Percentiles rank a stretch among this genome's conserved stretches.
phyloP scores from a whole-genome alignment of 2,329 filamentous ascomycete species.

The Penicillium concentricum region DNA sequence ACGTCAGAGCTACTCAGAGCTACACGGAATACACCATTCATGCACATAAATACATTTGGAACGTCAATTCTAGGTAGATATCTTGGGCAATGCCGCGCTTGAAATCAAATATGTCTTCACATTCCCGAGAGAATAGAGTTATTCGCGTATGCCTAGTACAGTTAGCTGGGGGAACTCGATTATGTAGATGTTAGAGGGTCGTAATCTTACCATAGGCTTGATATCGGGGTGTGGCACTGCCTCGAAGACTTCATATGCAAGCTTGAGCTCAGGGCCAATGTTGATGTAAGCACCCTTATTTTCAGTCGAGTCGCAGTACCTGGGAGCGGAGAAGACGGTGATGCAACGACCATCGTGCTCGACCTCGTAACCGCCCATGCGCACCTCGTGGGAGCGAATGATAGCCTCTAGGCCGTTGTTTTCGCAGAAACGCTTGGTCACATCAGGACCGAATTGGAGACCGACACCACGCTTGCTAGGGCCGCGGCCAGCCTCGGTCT shows the following conservation, averaged over 20 bases:
- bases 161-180: constrained; percentile 7
- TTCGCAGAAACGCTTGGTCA: constrained; percentile 95
- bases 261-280: constrained; percentile 85
- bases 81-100: constrained; percentile 26
- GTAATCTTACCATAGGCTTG: constrained; percentile 70
- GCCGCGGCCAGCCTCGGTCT: constrained; percentile 77
- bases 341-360: constrained; percentile 96
- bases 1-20: constrained; percentile 6
- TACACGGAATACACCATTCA: constrained; percentile 4
- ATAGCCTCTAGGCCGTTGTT: constrained; percentile 92
- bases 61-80: constrained; percentile 20
- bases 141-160: constrained; percentile 71
- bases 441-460: constrained; percentile 92
- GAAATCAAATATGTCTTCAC: constrained; percentile 44
- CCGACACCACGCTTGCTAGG: constrained; percentile 97
- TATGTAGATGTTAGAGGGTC: not conserved
- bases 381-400: constrained; percentile 94
- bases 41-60: constrained; percentile 18
- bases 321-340: constrained; percentile 96
- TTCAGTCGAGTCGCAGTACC: constrained; percentile 95
- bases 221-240: constrained; percentile 95
- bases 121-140: constrained; percentile 76
- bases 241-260: constrained; percentile 90
- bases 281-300: constrained; percentile 99
- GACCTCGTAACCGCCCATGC: constrained; percentile 99